Evolutionary conservation across 2,329 filamentous ascomycete species (phyloP).

Genomic region (Aspergillus caelatus): DNA sequence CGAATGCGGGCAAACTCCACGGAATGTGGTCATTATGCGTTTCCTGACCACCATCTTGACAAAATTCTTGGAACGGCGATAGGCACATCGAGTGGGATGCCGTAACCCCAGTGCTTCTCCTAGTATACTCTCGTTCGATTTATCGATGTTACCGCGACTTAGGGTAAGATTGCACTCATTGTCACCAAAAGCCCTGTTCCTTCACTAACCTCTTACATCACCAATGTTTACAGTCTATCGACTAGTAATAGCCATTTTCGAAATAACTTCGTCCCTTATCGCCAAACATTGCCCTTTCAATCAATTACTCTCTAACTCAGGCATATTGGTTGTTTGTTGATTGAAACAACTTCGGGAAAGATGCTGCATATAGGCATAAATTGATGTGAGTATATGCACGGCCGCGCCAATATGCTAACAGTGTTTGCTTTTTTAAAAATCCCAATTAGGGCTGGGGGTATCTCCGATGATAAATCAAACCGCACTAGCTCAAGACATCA

Average conservation of each 20-base stretch:
- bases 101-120: no score
- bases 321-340: neutral
- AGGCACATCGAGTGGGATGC: neutral
- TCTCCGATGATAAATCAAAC: neutral
- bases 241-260: neutral
- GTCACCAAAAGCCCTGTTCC: neutral
- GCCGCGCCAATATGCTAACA: neutral
- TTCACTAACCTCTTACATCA: neutral
- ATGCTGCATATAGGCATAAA: neutral
- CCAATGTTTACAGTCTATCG: neutral
- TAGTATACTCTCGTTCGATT: neutral
- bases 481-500: neutral
- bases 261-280: neutral
- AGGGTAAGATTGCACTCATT: neutral
- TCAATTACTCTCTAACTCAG: neutral
- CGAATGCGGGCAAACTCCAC: slow-evolving; percentile 1
- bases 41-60: neutral
- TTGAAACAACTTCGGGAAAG: neutral
- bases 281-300: neutral
- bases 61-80: neutral
- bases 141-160: neutral
- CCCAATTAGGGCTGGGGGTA: neutral
- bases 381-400: neutral
- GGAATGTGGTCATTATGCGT: neutral
- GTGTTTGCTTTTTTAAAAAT: neutral